Evolutionary conservation across 306 rosid genomes (phyloP).

Genomic region (Lathyrus oleraceus): DNA sequence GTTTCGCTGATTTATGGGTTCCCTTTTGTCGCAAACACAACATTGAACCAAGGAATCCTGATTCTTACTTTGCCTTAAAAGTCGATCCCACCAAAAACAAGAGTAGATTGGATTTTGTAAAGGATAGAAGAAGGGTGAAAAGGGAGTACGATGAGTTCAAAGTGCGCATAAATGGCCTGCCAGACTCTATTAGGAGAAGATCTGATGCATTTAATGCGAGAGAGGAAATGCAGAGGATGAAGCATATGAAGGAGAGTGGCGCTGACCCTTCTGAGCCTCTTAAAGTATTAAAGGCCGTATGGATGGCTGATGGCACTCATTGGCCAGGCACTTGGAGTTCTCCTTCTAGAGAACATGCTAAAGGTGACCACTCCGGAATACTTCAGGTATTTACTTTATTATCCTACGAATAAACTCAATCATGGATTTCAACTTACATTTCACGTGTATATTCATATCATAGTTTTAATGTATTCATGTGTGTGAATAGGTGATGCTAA

Average conservation of each 20-base stretch:
- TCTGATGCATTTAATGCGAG: slow-evolving; percentile 59
- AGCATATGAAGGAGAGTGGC: slow-evolving; percentile 48
- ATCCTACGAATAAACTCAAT: background rate
- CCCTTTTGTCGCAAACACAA: slow-evolving; percentile 56
- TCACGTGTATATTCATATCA: background rate
- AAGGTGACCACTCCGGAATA: slow-evolving; percentile 56
- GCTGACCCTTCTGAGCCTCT: slow-evolving; percentile 46
- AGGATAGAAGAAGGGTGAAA: slow-evolving; percentile 55
- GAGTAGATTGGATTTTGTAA: slow-evolving; percentile 49
- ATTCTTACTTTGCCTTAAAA: slow-evolving; percentile 45
- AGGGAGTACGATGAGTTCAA: slow-evolving; percentile 62
- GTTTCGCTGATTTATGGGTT: slow-evolving; percentile 60
- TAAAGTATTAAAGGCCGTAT: slow-evolving; percentile 49
- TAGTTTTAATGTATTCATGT: background rate
- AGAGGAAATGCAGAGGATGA: slow-evolving; percentile 63
- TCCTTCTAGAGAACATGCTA: slow-evolving; percentile 43
- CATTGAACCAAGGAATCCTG: slow-evolving; percentile 58
- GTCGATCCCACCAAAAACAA: slow-evolving; percentile 59
- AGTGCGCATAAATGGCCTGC: slow-evolving; percentile 57
- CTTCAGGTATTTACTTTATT: slow-evolving; percentile 43
- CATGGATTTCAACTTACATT: background rate
- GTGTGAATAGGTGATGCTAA: slow-evolving; percentile 48
- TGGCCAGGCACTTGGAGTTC: slow-evolving; percentile 63
- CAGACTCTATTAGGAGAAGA: slow-evolving; percentile 57
- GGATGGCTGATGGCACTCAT: slow-evolving; percentile 67